These are phyloP conservation scores for Atractiella rhizophila DNA, from an alignment of 768 basidiomycete species.

Conservation along the genomic window DNA sequence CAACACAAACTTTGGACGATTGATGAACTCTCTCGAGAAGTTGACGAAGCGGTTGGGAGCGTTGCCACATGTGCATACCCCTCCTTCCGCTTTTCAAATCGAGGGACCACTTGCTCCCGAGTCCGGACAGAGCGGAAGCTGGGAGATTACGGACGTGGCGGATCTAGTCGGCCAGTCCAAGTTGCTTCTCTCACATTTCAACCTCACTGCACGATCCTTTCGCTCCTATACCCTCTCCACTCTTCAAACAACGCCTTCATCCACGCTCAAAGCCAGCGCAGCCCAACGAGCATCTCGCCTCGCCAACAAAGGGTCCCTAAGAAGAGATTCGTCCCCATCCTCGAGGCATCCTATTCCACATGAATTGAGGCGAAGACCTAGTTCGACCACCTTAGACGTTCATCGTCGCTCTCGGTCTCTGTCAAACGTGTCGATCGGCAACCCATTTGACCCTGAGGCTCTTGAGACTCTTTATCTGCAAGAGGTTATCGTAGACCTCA, in stretches of 20 bases:
- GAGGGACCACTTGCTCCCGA: slow-evolving; percentile 14
- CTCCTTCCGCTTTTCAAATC: slow-evolving; percentile 29
- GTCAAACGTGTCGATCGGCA: not conserved
- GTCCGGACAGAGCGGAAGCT: slow-evolving; percentile 10
- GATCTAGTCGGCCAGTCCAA: not conserved
- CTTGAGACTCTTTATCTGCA: too few species aligned
- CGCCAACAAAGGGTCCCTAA: too few species aligned
- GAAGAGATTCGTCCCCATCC: not conserved
- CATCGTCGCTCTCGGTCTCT: not conserved
- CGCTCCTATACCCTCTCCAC: not conserved
- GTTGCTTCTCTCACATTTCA: not conserved
- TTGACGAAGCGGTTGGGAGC: slow-evolving; percentile 42
- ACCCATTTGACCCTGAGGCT: too few species aligned
- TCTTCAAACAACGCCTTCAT: too few species aligned
- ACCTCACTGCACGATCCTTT: not conserved
- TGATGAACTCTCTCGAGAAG: slow-evolving; percentile 46
- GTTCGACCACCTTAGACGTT: not conserved
- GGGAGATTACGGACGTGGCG: slow-evolving; percentile 11
- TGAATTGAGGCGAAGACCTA: not conserved
- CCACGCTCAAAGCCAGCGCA: too few species aligned
- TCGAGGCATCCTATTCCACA: not conserved
- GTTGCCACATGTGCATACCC: slow-evolving; percentile 42
- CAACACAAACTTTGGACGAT: slow-evolving; percentile 47
- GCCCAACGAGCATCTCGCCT: too few species aligned
- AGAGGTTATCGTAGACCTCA: not conserved